Evolutionary conservation across 2,329 filamentous ascomycete species (phyloP), one percentile per base, ranked within the genome.

Genomic region (Colletotrichum sp.): DNA sequence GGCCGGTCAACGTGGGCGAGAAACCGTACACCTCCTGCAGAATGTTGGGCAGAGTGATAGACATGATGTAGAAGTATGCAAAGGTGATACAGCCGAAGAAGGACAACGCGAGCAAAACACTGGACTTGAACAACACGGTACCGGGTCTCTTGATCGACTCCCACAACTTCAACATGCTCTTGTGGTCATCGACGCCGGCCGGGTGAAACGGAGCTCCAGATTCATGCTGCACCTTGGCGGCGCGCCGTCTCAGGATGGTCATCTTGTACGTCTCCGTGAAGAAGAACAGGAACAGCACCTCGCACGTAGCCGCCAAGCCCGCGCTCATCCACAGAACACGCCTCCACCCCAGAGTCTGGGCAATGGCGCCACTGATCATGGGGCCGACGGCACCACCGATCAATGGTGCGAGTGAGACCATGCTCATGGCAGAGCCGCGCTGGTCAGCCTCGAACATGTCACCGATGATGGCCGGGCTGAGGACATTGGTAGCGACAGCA

Each of bases 261-360:
- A 91, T 86, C 79, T 89, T 89, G 82, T 93, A 93, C 15, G 92
- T 93, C 83, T 94, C 92, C 7, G 87, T 83, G 79, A 90, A 91
- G 79, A 84, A 88, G 1, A 83, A 83, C 9, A 92, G 80, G 77
- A 92, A 90, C 6, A 88, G 65, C 0, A 90, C 36, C 81, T 91
- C 90, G 77, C 88, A 90, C 3, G 85, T 77, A 7, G 84, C 80
- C 1, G 90, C 88, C 32, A 92, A 79, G 0, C 79, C 84, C 3
- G 86, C 87, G 10, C 87, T 86, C 72, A 91, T 87, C 85, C 89
- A 89, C 4, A 93, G 80, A 0, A 90, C 87, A 63, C 81, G 80
- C 34, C 91, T 83, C 91, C 91, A 93, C 5, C 91, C 90, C 3
- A 89, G 77, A 4, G 81, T 85, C 81, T 92, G 86, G 4, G 90